Conservation (phyloP, 2,329 filamentous ascomycete genomes). For the Lecanoromycetidae sp. region DNA sequence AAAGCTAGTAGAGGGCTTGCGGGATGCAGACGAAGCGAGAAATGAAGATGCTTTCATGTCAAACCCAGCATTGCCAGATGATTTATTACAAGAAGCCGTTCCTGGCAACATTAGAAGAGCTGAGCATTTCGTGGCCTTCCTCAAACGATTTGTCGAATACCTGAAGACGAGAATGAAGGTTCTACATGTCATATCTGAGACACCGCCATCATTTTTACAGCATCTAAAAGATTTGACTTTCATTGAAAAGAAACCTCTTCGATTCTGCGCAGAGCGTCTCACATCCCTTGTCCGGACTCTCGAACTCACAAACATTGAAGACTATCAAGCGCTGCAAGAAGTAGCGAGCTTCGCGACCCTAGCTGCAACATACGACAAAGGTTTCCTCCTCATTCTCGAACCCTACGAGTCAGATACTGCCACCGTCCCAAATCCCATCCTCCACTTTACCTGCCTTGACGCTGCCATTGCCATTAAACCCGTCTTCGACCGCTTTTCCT, state of each 20-base stretch:
- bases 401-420: slow-evolving; percentile 93
- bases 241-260: slow-evolving; percentile 88
- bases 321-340: slow-evolving; percentile 92
- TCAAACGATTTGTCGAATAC: slow-evolving; percentile 96
- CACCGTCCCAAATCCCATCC: slow-evolving; percentile 88
- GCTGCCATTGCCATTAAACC: slow-evolving; percentile 96
- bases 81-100: slow-evolving; percentile 87
- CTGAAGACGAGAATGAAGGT: slow-evolving; percentile 98
- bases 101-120: slow-evolving; percentile 92
- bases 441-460: slow-evolving; percentile 94
- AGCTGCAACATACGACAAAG: slow-evolving; percentile 91
- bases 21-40: slow-evolving; percentile 75
- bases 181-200: slow-evolving; percentile 92
- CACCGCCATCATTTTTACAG: slow-evolving; percentile 80
- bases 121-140: slow-evolving; percentile 88
- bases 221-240: slow-evolving; percentile 94
- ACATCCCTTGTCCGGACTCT: slow-evolving; percentile 90
- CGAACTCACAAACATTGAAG: slow-evolving; percentile 94
- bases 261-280: slow-evolving; percentile 88
- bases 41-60: slow-evolving; percentile 96
- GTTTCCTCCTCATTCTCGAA: slow-evolving; percentile 91
- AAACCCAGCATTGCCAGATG: slow-evolving; percentile 87
- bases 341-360: slow-evolving; percentile 95
- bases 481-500: slow-evolving; percentile 93
- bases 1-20: slow-evolving; percentile 83